Percentiles rank a stretch among this genome's conserved stretches.
phyloP scores from a whole-genome alignment of 2,329 filamentous ascomycete genomes.

The Aureobasidium sp. region DNA sequence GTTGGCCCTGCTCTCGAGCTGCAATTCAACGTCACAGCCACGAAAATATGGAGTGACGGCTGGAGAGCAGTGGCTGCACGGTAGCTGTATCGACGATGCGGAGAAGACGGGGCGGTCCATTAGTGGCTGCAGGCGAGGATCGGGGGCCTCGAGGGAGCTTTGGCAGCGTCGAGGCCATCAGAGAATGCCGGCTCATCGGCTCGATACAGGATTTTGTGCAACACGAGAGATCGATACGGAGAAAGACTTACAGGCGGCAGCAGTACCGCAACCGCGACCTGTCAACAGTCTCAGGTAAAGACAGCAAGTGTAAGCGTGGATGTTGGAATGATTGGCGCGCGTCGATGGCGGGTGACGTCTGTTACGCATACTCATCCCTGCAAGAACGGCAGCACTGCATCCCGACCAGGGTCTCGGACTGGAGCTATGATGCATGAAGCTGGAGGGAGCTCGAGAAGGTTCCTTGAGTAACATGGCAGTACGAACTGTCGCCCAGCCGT shows the following conservation, averaged over 20 bases:
- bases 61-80: conserved; percentile 6
- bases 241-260: not conserved
- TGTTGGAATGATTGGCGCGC: conserved; percentile 6
- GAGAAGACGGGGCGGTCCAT: conserved; percentile 5
- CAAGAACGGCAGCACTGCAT: conserved; percentile 5
- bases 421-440: conserved; percentile 8
- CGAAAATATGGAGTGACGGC: conserved; percentile 5
- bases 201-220: not conserved
- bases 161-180: not conserved
- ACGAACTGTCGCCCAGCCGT: not conserved
- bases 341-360: conserved; percentile 3
- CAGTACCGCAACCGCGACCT: conserved; percentile 4
- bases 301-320: conserved; percentile 6
- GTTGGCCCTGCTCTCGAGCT: conserved; percentile 4
- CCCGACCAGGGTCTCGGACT: not conserved
- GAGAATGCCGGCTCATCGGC: not conserved
- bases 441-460: not conserved
- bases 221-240: not conserved
- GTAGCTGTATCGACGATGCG: conserved; percentile 6
- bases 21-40: conserved; percentile 10
- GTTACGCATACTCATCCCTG: conserved; percentile 5
- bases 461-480: not conserved
- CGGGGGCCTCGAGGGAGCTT: not conserved
- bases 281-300: not conserved
- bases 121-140: conserved; percentile 2